A percentile compares a stretch with the other conserved stretches of the same genome.
Conservation (phyloP, 257 asterid genomes). For the Catharanthus roseus region DNA sequence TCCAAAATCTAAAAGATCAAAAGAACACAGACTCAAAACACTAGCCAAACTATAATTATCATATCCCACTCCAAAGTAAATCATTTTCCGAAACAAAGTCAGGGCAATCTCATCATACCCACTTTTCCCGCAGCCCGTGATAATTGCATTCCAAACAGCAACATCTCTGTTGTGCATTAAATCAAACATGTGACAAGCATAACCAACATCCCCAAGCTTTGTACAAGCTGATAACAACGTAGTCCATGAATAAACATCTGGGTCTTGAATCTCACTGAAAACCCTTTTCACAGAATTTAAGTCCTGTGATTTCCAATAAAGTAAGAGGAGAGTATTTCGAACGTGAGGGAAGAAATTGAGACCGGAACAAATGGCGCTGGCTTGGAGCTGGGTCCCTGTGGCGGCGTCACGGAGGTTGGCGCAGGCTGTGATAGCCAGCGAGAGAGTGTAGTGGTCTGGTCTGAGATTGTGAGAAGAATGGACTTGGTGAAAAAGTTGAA, state of each 20-base stretch:
- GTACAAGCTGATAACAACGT: conserved; percentile 62
- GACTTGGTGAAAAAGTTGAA: conserved; percentile 45
- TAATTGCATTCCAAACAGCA: conserved; percentile 81
- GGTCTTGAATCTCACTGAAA: conserved; percentile 42
- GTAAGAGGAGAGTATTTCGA: conserved; percentile 56
- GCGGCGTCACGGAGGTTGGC: conserved; percentile 32
- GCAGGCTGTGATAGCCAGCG: conserved; percentile 64
- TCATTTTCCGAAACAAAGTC: conserved; percentile 52
- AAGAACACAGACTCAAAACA: conserved; percentile 57
- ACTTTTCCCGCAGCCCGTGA: conserved; percentile 67
- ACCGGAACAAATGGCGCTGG: conserved; percentile 44
- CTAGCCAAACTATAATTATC: conserved; percentile 79
- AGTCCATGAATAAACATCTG: conserved; percentile 79
- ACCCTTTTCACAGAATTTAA: conserved; percentile 48
- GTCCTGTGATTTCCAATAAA: conserved; percentile 55
- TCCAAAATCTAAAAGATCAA: conserved; percentile 45
- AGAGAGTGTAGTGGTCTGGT: conserved; percentile 78
- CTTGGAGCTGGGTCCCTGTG: conserved; percentile 64
- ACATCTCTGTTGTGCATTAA: conserved; percentile 47
- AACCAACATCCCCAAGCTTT: conserved; percentile 58
- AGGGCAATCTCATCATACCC: conserved; percentile 43
- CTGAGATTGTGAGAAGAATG: conserved; percentile 46
- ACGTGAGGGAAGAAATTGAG: conserved; percentile 50
- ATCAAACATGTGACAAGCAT: conserved; percentile 55
- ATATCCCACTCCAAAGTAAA: conserved; percentile 37